Percentiles rank a stretch among this genome's conserved stretches.
Conservation (phyloP, 306 rosid genomes). For the Cyclanthera cordifolia region DNA sequence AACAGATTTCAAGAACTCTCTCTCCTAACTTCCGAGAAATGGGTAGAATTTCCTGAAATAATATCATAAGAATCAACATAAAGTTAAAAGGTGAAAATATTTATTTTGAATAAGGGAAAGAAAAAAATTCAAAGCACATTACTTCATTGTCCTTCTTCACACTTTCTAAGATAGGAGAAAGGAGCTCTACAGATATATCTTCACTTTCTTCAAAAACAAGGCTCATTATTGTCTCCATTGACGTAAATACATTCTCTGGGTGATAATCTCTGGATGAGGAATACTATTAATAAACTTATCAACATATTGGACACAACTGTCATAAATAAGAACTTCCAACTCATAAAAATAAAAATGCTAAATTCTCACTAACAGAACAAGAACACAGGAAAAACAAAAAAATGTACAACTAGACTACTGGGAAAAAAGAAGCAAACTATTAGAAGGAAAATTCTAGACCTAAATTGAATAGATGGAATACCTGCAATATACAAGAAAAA, state of each 20-base stretch:
- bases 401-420: neutral
- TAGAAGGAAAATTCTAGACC: neutral
- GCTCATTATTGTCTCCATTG: constrained; percentile 81
- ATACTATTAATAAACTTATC: neutral
- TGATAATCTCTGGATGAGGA: constrained; percentile 56
- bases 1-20: constrained; percentile 60
- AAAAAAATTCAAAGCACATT: constrained; percentile 1
- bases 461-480: neutral
- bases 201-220: constrained; percentile 95
- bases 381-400: neutral
- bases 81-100: constrained; percentile 4
- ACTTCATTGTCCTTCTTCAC: constrained; percentile 63
- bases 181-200: constrained; percentile 56
- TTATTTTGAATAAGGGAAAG: neutral
- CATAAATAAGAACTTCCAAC: neutral
- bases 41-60: constrained; percentile 49
- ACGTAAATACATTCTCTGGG: constrained; percentile 54
- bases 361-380: too few relatives aligned
- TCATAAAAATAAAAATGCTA: neutral
- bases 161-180: constrained; percentile 53
- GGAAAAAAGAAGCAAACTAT: neutral
- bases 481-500: too few relatives aligned
- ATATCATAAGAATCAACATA: constrained; percentile 2
- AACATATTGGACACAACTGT: neutral
- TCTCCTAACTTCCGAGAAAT: constrained; percentile 57